Conservation (phyloP, 345 rosid genomes). For the Corchorus olitorius region DNA sequence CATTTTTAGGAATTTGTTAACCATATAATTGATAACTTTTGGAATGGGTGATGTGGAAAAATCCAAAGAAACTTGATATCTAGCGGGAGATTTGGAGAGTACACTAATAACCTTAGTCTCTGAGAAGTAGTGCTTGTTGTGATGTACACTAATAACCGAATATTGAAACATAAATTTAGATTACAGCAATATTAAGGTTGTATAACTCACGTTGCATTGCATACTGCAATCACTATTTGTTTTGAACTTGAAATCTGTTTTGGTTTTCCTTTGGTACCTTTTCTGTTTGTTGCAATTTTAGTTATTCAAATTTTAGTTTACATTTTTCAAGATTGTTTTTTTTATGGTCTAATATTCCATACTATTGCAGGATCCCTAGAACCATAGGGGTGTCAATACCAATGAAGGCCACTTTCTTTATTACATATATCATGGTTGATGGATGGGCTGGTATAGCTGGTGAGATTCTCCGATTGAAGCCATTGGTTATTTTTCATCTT, state of each 20-base stretch:
- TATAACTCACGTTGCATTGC: neutral
- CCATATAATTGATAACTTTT: neutral
- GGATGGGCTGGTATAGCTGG: constrained; percentile 99
- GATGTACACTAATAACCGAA: neutral
- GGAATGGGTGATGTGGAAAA: neutral
- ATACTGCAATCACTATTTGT: neutral
- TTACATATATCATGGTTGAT: constrained; percentile 93
- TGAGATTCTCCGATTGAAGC: constrained; percentile 90
- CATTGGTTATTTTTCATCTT: constrained; percentile 80
- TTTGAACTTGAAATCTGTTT: neutral
- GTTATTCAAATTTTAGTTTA: neutral
- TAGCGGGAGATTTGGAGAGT: neutral
- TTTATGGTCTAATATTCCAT: neutral
- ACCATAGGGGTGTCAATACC: constrained; percentile 97
- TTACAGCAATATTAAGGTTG: neutral
- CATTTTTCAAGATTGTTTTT: neutral
- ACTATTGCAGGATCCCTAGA: constrained; percentile 79
- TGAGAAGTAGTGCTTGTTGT: neutral
- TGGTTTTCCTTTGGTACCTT: neutral
- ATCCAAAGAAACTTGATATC: neutral
- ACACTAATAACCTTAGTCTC: neutral
- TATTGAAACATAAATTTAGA: constrained; percentile 3
- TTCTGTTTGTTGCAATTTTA: neutral
- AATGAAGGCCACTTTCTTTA: constrained; percentile 97
- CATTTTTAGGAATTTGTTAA: neutral